Evolutionary conservation across 2,329 filamentous ascomycete species (phyloP).

Genomic region (Graphilbum sp.): DNA sequence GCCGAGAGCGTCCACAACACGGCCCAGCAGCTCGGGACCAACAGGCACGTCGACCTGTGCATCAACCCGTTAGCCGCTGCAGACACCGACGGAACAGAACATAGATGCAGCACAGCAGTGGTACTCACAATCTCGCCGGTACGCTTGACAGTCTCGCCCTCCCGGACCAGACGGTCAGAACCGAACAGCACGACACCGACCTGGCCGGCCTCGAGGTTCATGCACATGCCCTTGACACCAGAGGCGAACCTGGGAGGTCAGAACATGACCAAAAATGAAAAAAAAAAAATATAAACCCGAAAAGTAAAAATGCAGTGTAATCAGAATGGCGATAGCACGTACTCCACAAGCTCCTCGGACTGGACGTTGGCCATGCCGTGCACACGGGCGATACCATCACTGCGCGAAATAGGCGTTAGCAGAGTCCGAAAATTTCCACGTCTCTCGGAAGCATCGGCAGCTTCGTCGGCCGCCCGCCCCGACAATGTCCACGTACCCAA

Average conservation of each 20-base stretch:
- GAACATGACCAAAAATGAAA: no score
- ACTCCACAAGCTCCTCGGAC: conserved; percentile 99
- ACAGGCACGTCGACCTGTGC: conserved; percentile 90
- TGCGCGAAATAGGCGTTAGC: conserved; percentile 26
- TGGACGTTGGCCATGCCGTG: conserved; percentile 99
- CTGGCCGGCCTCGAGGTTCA: conserved; percentile 99
- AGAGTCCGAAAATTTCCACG: no score
- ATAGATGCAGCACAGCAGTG: no score
- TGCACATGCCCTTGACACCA: conserved; percentile 99
- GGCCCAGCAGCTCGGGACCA: conserved; percentile 80
- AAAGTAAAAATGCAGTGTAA: no score
- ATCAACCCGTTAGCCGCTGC: no score
- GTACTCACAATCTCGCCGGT: conserved; percentile 90
- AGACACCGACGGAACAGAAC: no score
- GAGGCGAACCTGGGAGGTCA: conserved; percentile 67
- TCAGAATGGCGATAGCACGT: no score
- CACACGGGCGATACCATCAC: conserved; percentile 99
- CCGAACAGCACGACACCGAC: conserved; percentile 99
- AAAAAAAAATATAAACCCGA: no score
- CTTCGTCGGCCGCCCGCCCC: no score
- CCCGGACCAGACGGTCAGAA: conserved; percentile 99
- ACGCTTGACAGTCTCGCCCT: conserved; percentile 99
- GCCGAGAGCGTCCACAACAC: conserved; percentile 95
- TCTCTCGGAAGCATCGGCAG: not conserved
- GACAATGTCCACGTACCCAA: conserved; percentile 66